Conservation (phyloP, 1,284 basidiomycete genomes). For the Cryptococcus amylolentus region DNA sequence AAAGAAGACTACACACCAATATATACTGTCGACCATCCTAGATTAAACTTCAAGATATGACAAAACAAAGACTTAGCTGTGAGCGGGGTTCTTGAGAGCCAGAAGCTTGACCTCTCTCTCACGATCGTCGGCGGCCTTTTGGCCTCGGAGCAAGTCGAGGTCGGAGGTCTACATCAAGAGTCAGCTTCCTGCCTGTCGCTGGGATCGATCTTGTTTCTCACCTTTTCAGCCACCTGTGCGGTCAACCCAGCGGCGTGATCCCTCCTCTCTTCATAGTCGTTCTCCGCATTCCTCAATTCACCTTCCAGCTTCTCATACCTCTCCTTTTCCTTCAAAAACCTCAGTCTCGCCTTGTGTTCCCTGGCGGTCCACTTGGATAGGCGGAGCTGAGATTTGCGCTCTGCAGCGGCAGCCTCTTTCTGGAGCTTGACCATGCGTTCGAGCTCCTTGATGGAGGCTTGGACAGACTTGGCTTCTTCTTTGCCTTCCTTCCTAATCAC, state of each 20-base stretch:
- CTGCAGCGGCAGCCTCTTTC: conserved; percentile 44
- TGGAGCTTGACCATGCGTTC: conserved; percentile 46
- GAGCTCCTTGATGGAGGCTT: conserved; percentile 48
- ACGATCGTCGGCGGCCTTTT: conserved; percentile 26
- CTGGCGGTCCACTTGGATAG: conserved; percentile 47
- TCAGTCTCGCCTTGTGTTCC: conserved; percentile 50
- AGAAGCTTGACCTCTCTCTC: conserved; percentile 50
- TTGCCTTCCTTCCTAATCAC: conserved; percentile 50
- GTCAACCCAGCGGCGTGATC: conserved; percentile 46
- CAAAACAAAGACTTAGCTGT: conserved; percentile 25
- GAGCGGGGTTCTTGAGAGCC: conserved; percentile 48
- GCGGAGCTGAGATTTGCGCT: conserved; percentile 47
- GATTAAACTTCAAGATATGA: neutral
- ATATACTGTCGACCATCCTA: neutral
- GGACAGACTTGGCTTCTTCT: conserved; percentile 43
- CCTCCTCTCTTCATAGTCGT: conserved; percentile 48
- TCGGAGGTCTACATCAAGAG: conserved; percentile 42
- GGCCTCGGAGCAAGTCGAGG: conserved; percentile 49
- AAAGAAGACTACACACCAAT: neutral
- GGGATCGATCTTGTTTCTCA: neutral
- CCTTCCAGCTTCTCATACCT: conserved; percentile 47
- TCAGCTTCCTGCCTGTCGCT: neutral
- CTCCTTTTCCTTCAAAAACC: conserved; percentile 51
- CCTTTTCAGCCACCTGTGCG: conserved; percentile 39
- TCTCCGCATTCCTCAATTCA: conserved; percentile 46